Base-by-base conservation (phyloP, 2,329 filamentous ascomycete species). In the Aspergillus niger region DNA sequence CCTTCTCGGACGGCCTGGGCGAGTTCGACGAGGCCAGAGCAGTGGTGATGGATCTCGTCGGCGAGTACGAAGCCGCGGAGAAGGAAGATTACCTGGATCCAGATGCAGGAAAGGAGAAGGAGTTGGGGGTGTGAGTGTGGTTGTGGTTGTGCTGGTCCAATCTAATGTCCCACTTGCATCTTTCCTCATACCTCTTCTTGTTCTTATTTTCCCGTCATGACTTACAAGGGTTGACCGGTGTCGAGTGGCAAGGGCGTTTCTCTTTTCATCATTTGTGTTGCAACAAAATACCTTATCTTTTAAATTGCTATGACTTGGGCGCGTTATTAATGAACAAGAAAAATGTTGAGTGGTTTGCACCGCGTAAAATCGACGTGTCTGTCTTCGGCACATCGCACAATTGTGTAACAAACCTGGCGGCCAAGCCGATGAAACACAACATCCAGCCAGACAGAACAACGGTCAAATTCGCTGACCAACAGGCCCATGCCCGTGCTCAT, bases 11-110 rank as follows among this genome's bases (percentile, higher is more conserved):
- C 66, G 95, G 93, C 47, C 81, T 99, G 44, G 86, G 91, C 68
- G 94, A 99, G 77, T 99, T 99, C 70, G 96, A 99, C 74, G 93
- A 97, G 77, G 91, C 95, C 36, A 87, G 91, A 67, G 90, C 95
- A 72, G 94, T 98, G 5, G 94, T 98, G 20, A 87, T 89, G 70
- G 94, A 97, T 75, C 80, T 98, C 64, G 94, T 98, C 72, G 86
- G 87, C 55, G 95, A 99, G 81, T 99, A 99, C 74, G 94, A 98
- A 79, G 93, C 94, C 30, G 95, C 95, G 4, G 95, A 99, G 77
- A 86, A 90, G 72, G 88, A 91, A 36, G 89, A 96, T 71, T 99
- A 99, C 75, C 81, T 99, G 55, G 94, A 90, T 72, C 90, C 91
- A 8, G 89, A 89, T 59, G 80, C 82, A 24, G 84, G 82, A 5